Percentiles rank a stretch among this genome's conserved stretches.
Conservation (phyloP, 306 rosid genomes). For the Ormosia semicastrata region DNA sequence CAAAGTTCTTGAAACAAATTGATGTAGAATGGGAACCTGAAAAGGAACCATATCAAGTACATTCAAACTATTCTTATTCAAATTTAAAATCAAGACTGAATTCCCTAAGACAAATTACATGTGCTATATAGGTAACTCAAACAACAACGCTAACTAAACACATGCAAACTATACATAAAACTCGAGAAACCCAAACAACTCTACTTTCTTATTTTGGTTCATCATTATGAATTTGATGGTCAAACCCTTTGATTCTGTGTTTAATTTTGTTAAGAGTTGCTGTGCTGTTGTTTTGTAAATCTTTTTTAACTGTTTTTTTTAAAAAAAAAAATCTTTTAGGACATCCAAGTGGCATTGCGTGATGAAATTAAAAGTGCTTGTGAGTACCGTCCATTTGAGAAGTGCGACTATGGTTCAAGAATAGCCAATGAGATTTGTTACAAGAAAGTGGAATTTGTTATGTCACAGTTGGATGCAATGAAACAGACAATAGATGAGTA, state of each 20-base stretch:
- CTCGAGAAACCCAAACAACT: not conserved
- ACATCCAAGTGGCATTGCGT: constrained; percentile 84
- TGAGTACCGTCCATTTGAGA: constrained; percentile 95
- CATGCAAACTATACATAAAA: not conserved
- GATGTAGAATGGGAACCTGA: not conserved
- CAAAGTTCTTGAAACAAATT: not conserved
- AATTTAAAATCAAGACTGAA: too few relatives aligned
- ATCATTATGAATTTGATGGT: not conserved
- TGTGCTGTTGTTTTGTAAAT: not conserved
- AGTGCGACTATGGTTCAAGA: constrained; percentile 87
- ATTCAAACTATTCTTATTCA: not conserved
- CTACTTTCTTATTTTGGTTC: constrained; percentile 8
- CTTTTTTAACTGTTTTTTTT: not conserved
- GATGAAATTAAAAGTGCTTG: constrained; percentile 94
- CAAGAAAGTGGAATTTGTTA: constrained; percentile 69
- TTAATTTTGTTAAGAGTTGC: not conserved
- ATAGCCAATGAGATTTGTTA: constrained; percentile 78
- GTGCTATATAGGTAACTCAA: too few relatives aligned
- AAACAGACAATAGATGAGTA: constrained; percentile 69
- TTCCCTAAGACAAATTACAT: too few relatives aligned
- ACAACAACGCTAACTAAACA: too few relatives aligned
- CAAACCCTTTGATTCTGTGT: not conserved
- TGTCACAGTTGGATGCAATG: constrained; percentile 78
- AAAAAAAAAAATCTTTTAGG: constrained; percentile 36
- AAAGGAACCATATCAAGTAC: not conserved